Conservation (phyloP, 2,329 filamentous ascomycete species). For the Tolypocladium cylindrosporum region DNA sequence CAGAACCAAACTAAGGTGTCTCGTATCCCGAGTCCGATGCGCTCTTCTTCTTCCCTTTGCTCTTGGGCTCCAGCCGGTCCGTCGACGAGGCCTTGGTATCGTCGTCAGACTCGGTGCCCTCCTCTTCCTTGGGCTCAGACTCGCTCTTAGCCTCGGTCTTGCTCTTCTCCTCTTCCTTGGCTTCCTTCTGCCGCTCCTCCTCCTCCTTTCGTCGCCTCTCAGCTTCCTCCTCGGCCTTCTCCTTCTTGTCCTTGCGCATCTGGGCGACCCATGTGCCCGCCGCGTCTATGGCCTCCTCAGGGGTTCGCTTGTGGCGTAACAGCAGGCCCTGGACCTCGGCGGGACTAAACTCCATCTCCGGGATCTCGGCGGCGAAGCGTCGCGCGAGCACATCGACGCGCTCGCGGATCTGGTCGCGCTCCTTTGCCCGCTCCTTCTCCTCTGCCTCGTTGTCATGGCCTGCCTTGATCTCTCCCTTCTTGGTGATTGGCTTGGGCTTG, state of each 20-base stretch:
- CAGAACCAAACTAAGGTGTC: constrained; percentile 9
- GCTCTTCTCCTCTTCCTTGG: not conserved
- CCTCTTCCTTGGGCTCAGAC: not conserved
- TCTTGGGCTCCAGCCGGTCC: not conserved
- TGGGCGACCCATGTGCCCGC: constrained; percentile 39
- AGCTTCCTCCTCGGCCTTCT: constrained; percentile 23
- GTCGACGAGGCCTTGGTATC: not conserved
- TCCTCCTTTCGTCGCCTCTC: constrained; percentile 12
- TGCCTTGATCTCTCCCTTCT: constrained; percentile 8
- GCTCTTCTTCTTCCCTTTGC: constrained; percentile 11
- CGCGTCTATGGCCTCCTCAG: constrained; percentile 35
- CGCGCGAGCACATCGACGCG: constrained; percentile 34
- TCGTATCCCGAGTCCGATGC: constrained; percentile 24
- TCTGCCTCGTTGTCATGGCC: constrained; percentile 18
- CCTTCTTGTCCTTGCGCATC: constrained; percentile 36
- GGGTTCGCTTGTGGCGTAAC: constrained; percentile 43
- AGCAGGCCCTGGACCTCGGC: constrained; percentile 52
- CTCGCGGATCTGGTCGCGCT: constrained; percentile 24
- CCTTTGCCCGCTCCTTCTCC: constrained; percentile 15
- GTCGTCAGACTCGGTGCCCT: not conserved
- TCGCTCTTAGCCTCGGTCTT: not conserved
- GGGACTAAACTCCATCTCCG: constrained; percentile 45
- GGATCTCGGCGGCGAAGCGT: constrained; percentile 40
- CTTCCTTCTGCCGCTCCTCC: constrained; percentile 13
- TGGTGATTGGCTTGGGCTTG: not conserved